Evolutionary conservation across 257 asterid species (phyloP), one percentile per base, ranked within the genome.

Genomic region (Solanum chaucha): DNA sequence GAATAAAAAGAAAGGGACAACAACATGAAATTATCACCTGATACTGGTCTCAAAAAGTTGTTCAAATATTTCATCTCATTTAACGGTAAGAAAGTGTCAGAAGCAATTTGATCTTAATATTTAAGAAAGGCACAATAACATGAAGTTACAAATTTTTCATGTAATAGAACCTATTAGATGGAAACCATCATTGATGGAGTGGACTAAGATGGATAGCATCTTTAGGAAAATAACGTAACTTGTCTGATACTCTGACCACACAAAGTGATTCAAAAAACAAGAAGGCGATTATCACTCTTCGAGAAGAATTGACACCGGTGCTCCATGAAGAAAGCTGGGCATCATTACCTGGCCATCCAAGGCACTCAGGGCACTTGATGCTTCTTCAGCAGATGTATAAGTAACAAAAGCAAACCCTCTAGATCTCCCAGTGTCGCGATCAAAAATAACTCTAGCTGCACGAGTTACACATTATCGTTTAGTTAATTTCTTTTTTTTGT

Each of bases 331-430:
- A 80, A 78, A 80, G 3, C 68, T 80, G 44, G 1, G 65, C 40
- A 85, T 75, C 65, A 86, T 85, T 90, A 97, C 99, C 98, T 97
- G 96, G 83, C 97, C 97, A 83, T 96, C 98, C 72, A 89, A 88
- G 87, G 96, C 96, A 92, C 89, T 94, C 78, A 96, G 93, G 87
- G 98, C 99, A 91, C 90, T 91, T 81, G 95, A 85, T 61, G 99
- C 99, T 67, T 91, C 93, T 15, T 97, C 99, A 67, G 90, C 41
- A n/a, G 98, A 92, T 32, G 95, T 83, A 89, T 83, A 97, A 82
- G 95, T 94, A 59, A 97, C 92, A 91, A 97, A 97, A 71, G 93
- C 99, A 89, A 97, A 97, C 55, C 99, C 99, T 65, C 98, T 89
- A 0, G 99, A 96, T 87, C 96, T 92, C 74, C 99, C 99, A 83